phyloP scores from a whole-genome alignment of 257 asterid genomes.

The Paraleonurus japonicus region DNA sequence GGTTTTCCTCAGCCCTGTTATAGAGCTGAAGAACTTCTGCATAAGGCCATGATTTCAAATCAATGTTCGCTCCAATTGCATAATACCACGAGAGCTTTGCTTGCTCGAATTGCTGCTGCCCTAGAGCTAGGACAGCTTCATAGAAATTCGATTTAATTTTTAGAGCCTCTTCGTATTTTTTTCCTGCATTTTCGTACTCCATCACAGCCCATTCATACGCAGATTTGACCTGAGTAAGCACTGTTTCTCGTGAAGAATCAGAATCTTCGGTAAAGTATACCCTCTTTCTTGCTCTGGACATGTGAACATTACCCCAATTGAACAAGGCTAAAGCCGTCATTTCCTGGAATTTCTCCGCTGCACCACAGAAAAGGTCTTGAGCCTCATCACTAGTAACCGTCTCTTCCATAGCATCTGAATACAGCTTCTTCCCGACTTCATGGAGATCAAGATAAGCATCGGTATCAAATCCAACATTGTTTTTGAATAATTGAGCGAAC shows the following conservation, averaged over 20 bases:
- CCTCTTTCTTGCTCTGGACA: slow-evolving; percentile 74
- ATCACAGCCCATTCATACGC: slow-evolving; percentile 70
- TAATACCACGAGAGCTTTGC: slow-evolving; percentile 86
- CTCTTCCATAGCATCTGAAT: slow-evolving; percentile 81
- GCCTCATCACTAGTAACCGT: slow-evolving; percentile 81
- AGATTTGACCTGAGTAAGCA: slow-evolving; percentile 42
- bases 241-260: slow-evolving; percentile 53
- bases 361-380: slow-evolving; percentile 54
- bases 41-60: slow-evolving; percentile 64
- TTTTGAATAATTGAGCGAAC: slow-evolving; percentile 72
- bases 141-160: slow-evolving; percentile 60
- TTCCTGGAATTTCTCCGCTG: slow-evolving; percentile 78
- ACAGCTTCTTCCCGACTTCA: slow-evolving; percentile 69
- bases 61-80: slow-evolving; percentile 49
- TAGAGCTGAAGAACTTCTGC: slow-evolving; percentile 61
- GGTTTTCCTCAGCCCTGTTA: slow-evolving; percentile 71
- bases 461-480: slow-evolving; percentile 66
- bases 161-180: slow-evolving; percentile 69
- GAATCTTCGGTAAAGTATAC: slow-evolving; percentile 56
- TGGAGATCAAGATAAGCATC: slow-evolving; percentile 75
- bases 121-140: slow-evolving; percentile 71
- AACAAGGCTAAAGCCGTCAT: slow-evolving; percentile 87
- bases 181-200: slow-evolving; percentile 63
- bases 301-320: slow-evolving; percentile 83
- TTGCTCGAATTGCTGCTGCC: slow-evolving; percentile 78